A percentile compares a stretch with the other conserved stretches of the same genome.
Conservation (phyloP, 2,329 filamentous ascomycete genomes). For the Xylariomycetidae sp. region DNA sequence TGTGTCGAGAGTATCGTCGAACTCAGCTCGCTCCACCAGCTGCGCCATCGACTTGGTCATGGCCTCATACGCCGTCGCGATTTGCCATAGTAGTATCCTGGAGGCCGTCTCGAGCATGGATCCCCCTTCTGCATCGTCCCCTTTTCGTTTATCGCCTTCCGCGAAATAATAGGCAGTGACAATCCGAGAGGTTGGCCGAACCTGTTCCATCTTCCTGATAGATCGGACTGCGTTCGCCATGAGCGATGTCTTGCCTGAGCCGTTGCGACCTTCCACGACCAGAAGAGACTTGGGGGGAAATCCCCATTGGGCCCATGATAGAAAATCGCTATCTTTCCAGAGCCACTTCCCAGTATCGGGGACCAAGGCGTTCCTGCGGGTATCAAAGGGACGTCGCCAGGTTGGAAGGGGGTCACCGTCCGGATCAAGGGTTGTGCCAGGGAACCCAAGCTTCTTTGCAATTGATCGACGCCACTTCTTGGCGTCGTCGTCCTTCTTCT, state of each 20-base stretch:
- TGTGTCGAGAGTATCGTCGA: slow-evolving; percentile 23
- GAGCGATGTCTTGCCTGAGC: slow-evolving; percentile 29
- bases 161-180: slow-evolving; percentile 26
- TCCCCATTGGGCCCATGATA: slow-evolving; percentile 17
- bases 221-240: slow-evolving; percentile 26
- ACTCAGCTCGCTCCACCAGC: slow-evolving; percentile 20
- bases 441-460: slow-evolving; percentile 23
- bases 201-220: slow-evolving; percentile 17
- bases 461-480: slow-evolving; percentile 26
- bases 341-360: slow-evolving; percentile 26
- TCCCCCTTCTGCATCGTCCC: slow-evolving; percentile 22
- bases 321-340: slow-evolving; percentile 13
- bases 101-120: slow-evolving; percentile 18
- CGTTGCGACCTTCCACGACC: slow-evolving; percentile 22
- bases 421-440: slow-evolving; percentile 20
- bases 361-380: slow-evolving; percentile 23
- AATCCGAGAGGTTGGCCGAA: slow-evolving; percentile 18
- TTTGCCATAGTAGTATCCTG: slow-evolving; percentile 27
- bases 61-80: slow-evolving; percentile 26
- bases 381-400: slow-evolving; percentile 27
- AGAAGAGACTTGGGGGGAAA: slow-evolving; percentile 18
- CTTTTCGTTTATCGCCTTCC: slow-evolving; percentile 24
- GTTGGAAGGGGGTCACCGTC: slow-evolving; percentile 23
- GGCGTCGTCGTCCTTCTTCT: slow-evolving; percentile 26
- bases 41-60: slow-evolving; percentile 27